A percentile compares a stretch with the other conserved stretches of the same genome.
phyloP scores from a whole-genome alignment of 139 green algal species.

The Haematococcus lacustris region DNA sequence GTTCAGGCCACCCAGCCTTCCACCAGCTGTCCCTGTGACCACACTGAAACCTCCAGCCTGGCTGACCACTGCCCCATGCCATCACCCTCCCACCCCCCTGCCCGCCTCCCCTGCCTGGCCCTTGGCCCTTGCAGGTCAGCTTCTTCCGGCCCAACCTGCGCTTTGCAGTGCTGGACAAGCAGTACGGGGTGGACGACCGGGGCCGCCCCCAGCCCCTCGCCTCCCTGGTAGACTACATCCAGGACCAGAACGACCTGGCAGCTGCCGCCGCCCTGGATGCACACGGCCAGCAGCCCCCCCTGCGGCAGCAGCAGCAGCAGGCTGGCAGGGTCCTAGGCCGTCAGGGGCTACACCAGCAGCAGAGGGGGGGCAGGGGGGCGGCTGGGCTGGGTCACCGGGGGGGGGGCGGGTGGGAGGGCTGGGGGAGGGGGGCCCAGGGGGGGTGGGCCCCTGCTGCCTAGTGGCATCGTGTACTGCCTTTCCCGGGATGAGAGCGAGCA shows the following conservation, averaged over 20 bases:
- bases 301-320: too few species aligned
- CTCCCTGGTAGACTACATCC: conserved; percentile 17
- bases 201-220: conserved; percentile 8
- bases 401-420: too few species aligned
- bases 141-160: conserved; percentile 81
- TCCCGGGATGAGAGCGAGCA: conserved; percentile 75
- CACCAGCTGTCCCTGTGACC: too few species aligned
- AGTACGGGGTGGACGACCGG: conserved; percentile 27
- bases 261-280: too few species aligned
- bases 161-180: conserved; percentile 60
- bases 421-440: too few species aligned
- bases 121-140: conserved; percentile 41
- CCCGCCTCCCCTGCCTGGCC: neutral
- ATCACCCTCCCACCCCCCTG: too few species aligned
- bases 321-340: too few species aligned
- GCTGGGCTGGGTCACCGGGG: too few species aligned
- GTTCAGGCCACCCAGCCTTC: too few species aligned
- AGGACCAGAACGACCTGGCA: conserved; percentile 9
- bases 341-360: neutral
- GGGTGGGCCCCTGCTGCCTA: conserved; percentile 17
- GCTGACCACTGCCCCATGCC: too few species aligned
- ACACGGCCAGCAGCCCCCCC: too few species aligned
- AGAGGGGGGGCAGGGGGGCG: conserved; percentile 2
- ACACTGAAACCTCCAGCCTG: too few species aligned
- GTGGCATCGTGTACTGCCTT: conserved; percentile 91